Conservation (phyloP, 129 eudicot species). For the Silybum marianum region DNA sequence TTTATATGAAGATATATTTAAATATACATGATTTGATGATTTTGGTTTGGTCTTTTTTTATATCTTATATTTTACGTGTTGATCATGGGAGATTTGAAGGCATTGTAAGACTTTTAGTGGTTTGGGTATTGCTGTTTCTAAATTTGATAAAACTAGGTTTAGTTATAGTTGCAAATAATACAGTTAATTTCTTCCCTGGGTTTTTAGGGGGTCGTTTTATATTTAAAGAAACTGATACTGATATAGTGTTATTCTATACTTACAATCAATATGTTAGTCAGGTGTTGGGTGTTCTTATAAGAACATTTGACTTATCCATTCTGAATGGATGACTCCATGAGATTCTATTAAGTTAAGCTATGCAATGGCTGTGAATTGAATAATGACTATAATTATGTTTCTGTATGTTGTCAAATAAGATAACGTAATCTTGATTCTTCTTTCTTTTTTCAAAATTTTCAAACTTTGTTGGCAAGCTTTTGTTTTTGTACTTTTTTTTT, state of each 20-base stretch:
- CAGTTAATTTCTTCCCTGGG: background rate
- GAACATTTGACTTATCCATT: background rate
- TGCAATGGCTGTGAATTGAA: background rate
- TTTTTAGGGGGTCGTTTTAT: background rate
- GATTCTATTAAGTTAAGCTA: background rate
- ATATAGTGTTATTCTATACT: no score
- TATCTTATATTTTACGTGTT: background rate
- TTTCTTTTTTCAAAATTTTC: background rate
- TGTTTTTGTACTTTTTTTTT: background rate
- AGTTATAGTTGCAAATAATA: background rate
- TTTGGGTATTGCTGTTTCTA: slow-evolving; percentile 1
- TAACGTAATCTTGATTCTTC: background rate
- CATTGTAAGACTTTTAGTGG: slow-evolving; percentile 2
- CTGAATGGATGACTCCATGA: background rate
- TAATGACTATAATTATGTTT: background rate
- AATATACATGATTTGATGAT: background rate
- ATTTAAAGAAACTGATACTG: no score
- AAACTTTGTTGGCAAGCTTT: background rate
- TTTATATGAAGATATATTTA: background rate
- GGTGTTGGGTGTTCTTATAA: background rate
- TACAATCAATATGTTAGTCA: background rate
- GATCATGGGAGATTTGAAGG: slow-evolving; percentile 15
- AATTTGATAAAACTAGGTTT: slow-evolving; percentile 9
- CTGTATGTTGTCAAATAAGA: background rate
- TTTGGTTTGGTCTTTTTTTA: background rate